phyloP scores from a whole-genome alignment of 495 filamentous ascomycete genomes.

The Sporormia fimetaria region DNA sequence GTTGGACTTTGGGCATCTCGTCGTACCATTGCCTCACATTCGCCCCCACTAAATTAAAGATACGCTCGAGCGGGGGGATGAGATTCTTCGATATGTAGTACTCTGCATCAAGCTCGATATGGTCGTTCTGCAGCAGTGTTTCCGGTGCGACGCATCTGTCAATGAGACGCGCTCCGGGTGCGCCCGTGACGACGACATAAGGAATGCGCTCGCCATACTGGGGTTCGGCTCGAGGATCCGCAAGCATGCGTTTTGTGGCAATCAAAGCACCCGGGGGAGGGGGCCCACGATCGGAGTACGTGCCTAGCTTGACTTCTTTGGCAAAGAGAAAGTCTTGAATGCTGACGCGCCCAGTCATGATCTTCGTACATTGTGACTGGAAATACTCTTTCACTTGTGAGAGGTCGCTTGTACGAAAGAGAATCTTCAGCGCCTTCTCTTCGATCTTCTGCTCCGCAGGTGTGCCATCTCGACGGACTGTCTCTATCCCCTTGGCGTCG shows the following conservation, averaged over 20 bases:
- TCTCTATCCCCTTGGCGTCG: slow-evolving; percentile 97
- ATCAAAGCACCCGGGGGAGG: slow-evolving; percentile 83
- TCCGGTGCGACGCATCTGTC: slow-evolving; percentile 88
- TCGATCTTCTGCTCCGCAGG: slow-evolving; percentile 96
- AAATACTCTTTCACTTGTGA: slow-evolving; percentile 87
- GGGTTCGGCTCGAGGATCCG: slow-evolving; percentile 76
- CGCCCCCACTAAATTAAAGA: slow-evolving; percentile 93
- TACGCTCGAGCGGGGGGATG: slow-evolving; percentile 87
- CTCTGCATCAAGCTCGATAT: slow-evolving; percentile 80
- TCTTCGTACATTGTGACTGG: slow-evolving; percentile 80
- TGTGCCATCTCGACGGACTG: slow-evolving; percentile 86
- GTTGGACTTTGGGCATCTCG: slow-evolving; percentile 86
- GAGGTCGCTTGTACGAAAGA: slow-evolving; percentile 83
- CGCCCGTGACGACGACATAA: slow-evolving; percentile 83
- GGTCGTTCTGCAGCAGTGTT: slow-evolving; percentile 59
- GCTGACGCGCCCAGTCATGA: slow-evolving; percentile 78
- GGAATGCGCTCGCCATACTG: slow-evolving; percentile 93
- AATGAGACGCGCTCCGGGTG: slow-evolving; percentile 71
- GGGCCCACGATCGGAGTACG: slow-evolving; percentile 67
- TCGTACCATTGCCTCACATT: slow-evolving; percentile 90
- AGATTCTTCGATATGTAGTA: slow-evolving; percentile 96
- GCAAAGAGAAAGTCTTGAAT: slow-evolving; percentile 96
- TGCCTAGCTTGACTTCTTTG: slow-evolving; percentile 79
- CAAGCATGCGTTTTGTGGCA: slow-evolving; percentile 69
- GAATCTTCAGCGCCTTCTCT: slow-evolving; percentile 78